Evolutionary conservation across 2,329 filamentous ascomycete genomes (phyloP), one percentile per base, ranked within the genome.

Genomic region (Teratosphaeria pseudoeucalypti): DNA sequence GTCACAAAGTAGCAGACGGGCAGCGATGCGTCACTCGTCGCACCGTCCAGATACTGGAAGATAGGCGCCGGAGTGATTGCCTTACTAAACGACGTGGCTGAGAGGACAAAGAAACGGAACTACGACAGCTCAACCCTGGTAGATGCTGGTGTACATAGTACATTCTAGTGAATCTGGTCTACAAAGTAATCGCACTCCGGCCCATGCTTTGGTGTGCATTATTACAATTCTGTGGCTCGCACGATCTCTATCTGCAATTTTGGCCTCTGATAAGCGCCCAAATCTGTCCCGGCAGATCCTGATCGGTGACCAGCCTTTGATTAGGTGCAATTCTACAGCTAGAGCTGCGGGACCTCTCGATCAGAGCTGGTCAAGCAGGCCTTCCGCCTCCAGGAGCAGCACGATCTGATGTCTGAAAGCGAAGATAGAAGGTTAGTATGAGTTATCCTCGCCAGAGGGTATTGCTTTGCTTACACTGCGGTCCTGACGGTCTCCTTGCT

Each of bases 401-500:
- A 99, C 83, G 70, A 99, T 97, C 82, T 97, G 89, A 80, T 99
- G 94, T 49, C 43, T 49, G 26, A 49, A 49, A 19, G 43, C n/a
- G 43, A 19, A 49, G 16, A n/a, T 19, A 6, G 43, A 49, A 19
- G n/a, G 43, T 49, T n/a, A 49, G 43, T n/a, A 47, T 23, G 6
- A 9, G 16, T 49, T 7, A 26, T 16, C 10, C 16, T 49, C 16
- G 16, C 43, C 23, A 6, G 6, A 49, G 43, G 43, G 16, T 16
- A 16, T 23, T 23, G 43, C 43, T 23, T 49, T 23, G 16, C 43
- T 49, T 49, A 49, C 57, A 99, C 94, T 63, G 92, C 92, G 61
- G 89, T 94, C 71, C 94, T 84, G 55, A 97, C 92, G 66, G 85
- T 89, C 76, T 89, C 90, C 82, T 88, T 94, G 77, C 89, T 86